These are phyloP conservation scores for Lasiodiplodia sp. DNA, from an alignment of 2,329 filamentous ascomycete species.

Conservation along the genomic window DNA sequence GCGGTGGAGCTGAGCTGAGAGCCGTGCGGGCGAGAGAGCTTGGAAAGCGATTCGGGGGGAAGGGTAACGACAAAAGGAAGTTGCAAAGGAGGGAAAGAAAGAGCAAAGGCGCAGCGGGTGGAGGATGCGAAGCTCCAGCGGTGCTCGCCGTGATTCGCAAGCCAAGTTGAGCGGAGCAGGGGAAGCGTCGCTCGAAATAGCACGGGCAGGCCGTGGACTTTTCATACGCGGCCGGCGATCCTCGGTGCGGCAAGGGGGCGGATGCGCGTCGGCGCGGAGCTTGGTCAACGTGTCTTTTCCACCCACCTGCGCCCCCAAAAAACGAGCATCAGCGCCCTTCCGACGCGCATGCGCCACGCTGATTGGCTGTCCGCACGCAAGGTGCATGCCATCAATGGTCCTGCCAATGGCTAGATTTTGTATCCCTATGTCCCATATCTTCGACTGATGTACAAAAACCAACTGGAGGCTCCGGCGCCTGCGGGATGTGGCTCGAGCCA, in stretches of 20 bases:
- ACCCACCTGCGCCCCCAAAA: slow-evolving; percentile 11
- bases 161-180: slow-evolving; percentile 30
- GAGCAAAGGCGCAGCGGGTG: slow-evolving; percentile 18
- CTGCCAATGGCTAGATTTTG: slow-evolving; percentile 21
- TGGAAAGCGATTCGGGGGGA: neutral
- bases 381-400: slow-evolving; percentile 13
- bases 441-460: slow-evolving; percentile 27
- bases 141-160: slow-evolving; percentile 26
- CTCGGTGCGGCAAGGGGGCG: slow-evolving; percentile 26
- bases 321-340: slow-evolving; percentile 15
- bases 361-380: slow-evolving; percentile 20
- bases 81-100: slow-evolving; percentile 28
- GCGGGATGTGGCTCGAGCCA: slow-evolving; percentile 26
- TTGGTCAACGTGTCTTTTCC: slow-evolving; percentile 23
- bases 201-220: slow-evolving; percentile 26
- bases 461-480: slow-evolving; percentile 17
- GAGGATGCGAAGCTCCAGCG: slow-evolving; percentile 28
- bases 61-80: slow-evolving; percentile 8
- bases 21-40: slow-evolving; percentile 4
- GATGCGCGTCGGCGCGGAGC: slow-evolving; percentile 24
- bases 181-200: slow-evolving; percentile 30
- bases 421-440: slow-evolving; percentile 20
- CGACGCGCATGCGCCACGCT: slow-evolving; percentile 9
- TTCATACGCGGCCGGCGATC: slow-evolving; percentile 29
- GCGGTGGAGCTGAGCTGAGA: slow-evolving; percentile 24